A percentile compares a stretch with the other conserved stretches of the same genome.
phyloP scores from a whole-genome alignment of 768 basidiomycete species.

The Boletus huronensis region DNA sequence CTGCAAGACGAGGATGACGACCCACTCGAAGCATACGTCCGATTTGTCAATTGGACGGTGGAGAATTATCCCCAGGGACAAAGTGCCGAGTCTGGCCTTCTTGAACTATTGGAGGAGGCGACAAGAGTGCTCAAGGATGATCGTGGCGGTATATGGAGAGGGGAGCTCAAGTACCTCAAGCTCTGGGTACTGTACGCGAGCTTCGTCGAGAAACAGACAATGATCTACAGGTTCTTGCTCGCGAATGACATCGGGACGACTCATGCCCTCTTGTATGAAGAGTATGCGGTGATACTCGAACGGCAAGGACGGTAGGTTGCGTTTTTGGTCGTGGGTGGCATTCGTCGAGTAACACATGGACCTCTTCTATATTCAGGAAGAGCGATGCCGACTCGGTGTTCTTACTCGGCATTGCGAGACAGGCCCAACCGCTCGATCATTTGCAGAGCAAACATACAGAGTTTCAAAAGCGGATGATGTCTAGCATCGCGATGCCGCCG shows the following conservation, averaged over 20 bases:
- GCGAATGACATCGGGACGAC: slow-evolving; percentile 87
- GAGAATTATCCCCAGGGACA: slow-evolving; percentile 95
- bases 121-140: slow-evolving; percentile 81
- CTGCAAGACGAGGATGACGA: slow-evolving; percentile 75
- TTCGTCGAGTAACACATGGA: slow-evolving; percentile 12
- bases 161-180: slow-evolving; percentile 84
- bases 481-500: slow-evolving; percentile 37
- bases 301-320: slow-evolving; percentile 66
- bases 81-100: slow-evolving; percentile 82
- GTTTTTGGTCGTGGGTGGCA: slow-evolving; percentile 31
- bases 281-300: slow-evolving; percentile 84
- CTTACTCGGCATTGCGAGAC: slow-evolving; percentile 81
- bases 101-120: slow-evolving; percentile 90
- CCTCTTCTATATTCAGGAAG: slow-evolving; percentile 46
- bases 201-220: slow-evolving; percentile 83
- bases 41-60: slow-evolving; percentile 86
- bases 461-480: slow-evolving; percentile 92
- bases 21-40: slow-evolving; percentile 81
- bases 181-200: slow-evolving; percentile 93
- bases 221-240: slow-evolving; percentile 87
- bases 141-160: slow-evolving; percentile 67
- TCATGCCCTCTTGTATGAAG: slow-evolving; percentile 85
- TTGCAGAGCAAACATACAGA: slow-evolving; percentile 75
- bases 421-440: slow-evolving; percentile 76
- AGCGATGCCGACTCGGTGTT: slow-evolving; percentile 89